phyloP scores from a whole-genome alignment of 768 basidiomycete species.

The Sporobolomyces roseus region DNA sequence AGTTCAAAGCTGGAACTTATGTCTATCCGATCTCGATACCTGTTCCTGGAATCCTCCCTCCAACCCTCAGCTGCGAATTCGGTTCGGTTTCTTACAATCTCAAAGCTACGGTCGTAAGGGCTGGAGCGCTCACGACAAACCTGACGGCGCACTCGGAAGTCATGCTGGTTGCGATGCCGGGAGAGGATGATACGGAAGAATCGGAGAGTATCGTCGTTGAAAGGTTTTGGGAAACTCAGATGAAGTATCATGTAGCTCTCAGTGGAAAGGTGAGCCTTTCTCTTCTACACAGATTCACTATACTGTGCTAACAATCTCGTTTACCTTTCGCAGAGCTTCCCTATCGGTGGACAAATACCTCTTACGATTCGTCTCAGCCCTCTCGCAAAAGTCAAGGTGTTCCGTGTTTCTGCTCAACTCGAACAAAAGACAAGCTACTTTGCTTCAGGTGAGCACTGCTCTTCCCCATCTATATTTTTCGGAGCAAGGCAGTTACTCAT shows the following conservation, averaged over 20 bases:
- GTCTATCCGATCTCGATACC: constrained; percentile 84
- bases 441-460: constrained; percentile 37
- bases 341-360: constrained; percentile 76
- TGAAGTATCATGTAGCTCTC: constrained; percentile 47
- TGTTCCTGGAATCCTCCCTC: constrained; percentile 73
- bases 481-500: too few species aligned
- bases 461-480: too few species aligned
- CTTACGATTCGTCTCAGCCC: constrained; percentile 77
- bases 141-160: constrained; percentile 69
- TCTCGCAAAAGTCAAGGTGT: constrained; percentile 73
- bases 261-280: constrained; percentile 38
- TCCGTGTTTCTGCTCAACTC: constrained; percentile 65
- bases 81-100: constrained; percentile 76
- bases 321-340: constrained; percentile 64
- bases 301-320: too few species aligned
- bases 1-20: constrained; percentile 73
- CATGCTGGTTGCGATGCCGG: constrained; percentile 66
- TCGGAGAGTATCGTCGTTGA: constrained; percentile 73
- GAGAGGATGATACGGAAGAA: constrained; percentile 82
- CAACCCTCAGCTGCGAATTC: constrained; percentile 67
- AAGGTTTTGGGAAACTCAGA: constrained; percentile 82
- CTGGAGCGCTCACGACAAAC: constrained; percentile 72
- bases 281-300: not conserved
- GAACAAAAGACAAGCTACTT: constrained; percentile 62
- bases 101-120: constrained; percentile 75